phyloP scores from a whole-genome alignment of 1,139 yeast genomes.

The Taiozyma sp. region DNA sequence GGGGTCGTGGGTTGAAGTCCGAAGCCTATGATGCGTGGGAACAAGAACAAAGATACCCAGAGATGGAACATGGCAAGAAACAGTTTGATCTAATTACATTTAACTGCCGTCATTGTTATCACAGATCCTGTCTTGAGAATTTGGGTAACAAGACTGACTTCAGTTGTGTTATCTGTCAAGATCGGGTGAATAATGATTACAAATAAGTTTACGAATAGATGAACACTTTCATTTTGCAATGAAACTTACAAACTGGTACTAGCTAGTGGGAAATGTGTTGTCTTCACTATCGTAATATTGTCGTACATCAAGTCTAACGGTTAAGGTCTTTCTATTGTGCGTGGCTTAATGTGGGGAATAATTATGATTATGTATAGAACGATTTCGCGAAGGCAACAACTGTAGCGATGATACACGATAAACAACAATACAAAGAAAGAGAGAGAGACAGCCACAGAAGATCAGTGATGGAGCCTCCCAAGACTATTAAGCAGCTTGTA shows the following conservation, averaged over 20 bases:
- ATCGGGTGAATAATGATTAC: neutral
- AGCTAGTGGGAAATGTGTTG: too few species aligned
- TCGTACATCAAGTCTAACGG: neutral
- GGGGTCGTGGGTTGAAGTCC: slow-evolving; percentile 53
- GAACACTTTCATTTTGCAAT: too few species aligned
- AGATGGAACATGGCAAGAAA: neutral
- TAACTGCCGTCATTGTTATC: slow-evolving; percentile 64
- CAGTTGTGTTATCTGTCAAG: slow-evolving; percentile 21
- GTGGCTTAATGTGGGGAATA: neutral
- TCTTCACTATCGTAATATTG: too few species aligned
- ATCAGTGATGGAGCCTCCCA: slow-evolving; percentile 6
- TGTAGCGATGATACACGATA: neutral
- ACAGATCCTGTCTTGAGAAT: slow-evolving; percentile 48
- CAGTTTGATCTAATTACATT: slow-evolving; percentile 38
- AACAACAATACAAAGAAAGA: neutral
- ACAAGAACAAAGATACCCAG: slow-evolving; percentile 15
- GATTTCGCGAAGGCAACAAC: neutral
- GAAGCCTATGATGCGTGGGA: slow-evolving; percentile 45
- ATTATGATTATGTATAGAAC: neutral
- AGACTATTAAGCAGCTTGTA: slow-evolving; percentile 29
- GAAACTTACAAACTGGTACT: too few species aligned
- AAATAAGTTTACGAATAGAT: neutral
- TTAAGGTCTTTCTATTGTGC: neutral
- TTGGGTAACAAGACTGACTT: slow-evolving; percentile 29
- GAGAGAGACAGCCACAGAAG: neutral